These are phyloP conservation scores for Saccharum hybrid DNA, from an alignment of 202 grass and related monocot species.

Conservation along the genomic window DNA sequence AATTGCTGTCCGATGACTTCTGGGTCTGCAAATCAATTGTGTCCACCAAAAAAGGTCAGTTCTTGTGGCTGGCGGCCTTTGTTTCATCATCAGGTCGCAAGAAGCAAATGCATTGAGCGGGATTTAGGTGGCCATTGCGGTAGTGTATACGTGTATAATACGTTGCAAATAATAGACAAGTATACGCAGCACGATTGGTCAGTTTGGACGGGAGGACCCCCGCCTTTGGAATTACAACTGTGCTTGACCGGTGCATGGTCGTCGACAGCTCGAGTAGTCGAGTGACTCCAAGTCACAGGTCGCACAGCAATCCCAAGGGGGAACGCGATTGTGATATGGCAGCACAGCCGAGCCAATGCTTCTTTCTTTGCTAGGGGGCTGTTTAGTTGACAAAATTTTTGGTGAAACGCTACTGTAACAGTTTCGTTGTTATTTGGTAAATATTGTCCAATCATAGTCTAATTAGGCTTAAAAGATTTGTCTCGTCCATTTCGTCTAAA, in stretches of 20 bases:
- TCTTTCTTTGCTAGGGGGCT: too few species aligned
- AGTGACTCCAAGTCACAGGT: neutral
- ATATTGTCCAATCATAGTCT: too few species aligned
- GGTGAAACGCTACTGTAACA: too few species aligned
- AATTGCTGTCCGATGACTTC: neutral
- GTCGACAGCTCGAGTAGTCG: neutral
- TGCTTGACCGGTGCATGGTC: neutral
- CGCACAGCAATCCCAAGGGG: neutral
- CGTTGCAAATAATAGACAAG: too few species aligned
- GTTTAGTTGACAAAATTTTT: too few species aligned
- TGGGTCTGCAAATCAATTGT: neutral
- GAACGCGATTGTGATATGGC: neutral
- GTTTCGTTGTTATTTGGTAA: too few species aligned
- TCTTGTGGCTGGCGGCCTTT: neutral
- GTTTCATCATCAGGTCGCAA: too few species aligned
- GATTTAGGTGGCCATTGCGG: neutral
- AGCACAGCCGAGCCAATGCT: neutral
- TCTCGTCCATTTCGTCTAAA: too few species aligned
- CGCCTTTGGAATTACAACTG: neutral
- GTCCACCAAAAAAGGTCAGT: neutral
- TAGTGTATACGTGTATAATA: neutral
- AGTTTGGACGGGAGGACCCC: neutral
- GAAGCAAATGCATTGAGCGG: neutral
- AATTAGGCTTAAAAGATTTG: too few species aligned
- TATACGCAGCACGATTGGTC: neutral